These are phyloP conservation scores for Pelargonium nanum DNA, from an alignment of 345 rosid genomes.

Conservation along the genomic window DNA sequence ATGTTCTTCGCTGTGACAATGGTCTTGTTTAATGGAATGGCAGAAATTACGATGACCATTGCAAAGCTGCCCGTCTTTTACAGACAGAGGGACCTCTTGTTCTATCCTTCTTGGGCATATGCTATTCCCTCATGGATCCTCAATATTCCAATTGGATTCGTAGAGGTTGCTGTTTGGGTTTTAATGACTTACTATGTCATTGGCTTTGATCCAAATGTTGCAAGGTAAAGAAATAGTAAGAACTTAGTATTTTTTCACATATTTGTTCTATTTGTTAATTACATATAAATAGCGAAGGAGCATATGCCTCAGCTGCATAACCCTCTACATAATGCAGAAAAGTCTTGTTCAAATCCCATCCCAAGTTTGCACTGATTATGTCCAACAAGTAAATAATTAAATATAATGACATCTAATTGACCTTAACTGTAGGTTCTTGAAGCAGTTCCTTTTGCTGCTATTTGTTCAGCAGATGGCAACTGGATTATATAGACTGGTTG, in stretches of 20 bases:
- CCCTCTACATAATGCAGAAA: no score
- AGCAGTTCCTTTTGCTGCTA: slow-evolving; percentile 27
- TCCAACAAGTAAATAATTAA: no score
- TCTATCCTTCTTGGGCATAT: slow-evolving; percentile 60
- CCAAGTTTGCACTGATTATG: no score
- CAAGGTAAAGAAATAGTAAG: slow-evolving; percentile 25
- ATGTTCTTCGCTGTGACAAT: slow-evolving; percentile 31
- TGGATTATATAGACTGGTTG: slow-evolving; percentile 33
- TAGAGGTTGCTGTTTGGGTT: slow-evolving; percentile 43
- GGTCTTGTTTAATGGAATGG: slow-evolving; percentile 32
- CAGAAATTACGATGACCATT: slow-evolving; percentile 53
- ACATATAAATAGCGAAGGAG: neutral
- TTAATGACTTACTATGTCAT: slow-evolving; percentile 33
- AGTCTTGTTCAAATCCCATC: no score
- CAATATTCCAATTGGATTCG: slow-evolving; percentile 36
- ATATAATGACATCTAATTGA: no score
- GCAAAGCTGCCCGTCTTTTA: slow-evolving; percentile 60
- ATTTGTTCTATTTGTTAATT: neutral
- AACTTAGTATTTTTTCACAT: neutral
- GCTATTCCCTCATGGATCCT: slow-evolving; percentile 45
- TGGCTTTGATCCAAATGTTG: slow-evolving; percentile 37
- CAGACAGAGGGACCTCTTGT: slow-evolving; percentile 53
- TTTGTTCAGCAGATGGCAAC: slow-evolving; percentile 36
- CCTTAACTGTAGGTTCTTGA: slow-evolving; percentile 37
- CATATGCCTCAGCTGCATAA: no score